Conservation (phyloP, 2,329 filamentous ascomycete species). For the Monascus ruber region DNA sequence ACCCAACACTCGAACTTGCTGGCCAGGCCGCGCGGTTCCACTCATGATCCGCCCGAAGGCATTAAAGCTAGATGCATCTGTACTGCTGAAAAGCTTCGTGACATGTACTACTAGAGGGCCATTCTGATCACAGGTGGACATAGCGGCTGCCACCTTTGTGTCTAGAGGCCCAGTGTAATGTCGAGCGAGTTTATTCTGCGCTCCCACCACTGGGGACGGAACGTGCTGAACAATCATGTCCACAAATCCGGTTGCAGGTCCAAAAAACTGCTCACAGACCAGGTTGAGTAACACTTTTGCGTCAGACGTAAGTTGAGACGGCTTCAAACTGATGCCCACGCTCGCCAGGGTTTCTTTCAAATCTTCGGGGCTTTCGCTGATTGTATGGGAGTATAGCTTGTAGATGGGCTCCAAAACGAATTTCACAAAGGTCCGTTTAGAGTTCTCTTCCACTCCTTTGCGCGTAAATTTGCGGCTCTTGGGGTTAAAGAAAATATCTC, state of each 20-base stretch:
- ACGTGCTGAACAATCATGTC: constrained; percentile 90
- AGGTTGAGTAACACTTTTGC: constrained; percentile 78
- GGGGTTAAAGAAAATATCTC: constrained; percentile 93
- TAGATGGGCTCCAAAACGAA: constrained; percentile 96
- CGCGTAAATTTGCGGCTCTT: constrained; percentile 81
- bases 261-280: constrained; percentile 93
- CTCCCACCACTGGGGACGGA: constrained; percentile 72
- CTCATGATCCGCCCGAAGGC: constrained; percentile 88
- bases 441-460: constrained; percentile 67
- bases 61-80: constrained; percentile 83
- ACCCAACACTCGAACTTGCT: constrained; percentile 79
- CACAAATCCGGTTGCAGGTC: constrained; percentile 76
- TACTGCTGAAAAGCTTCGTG: constrained; percentile 83
- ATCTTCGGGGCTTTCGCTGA: constrained; percentile 79
- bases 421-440: constrained; percentile 80
- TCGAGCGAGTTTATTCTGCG: constrained; percentile 62
- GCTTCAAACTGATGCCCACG: constrained; percentile 78
- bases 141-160: constrained; percentile 65
- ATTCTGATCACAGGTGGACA: constrained; percentile 74
- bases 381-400: constrained; percentile 90
- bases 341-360: constrained; percentile 66
- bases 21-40: constrained; percentile 70
- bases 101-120: constrained; percentile 85
- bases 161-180: constrained; percentile 91
- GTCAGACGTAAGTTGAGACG: constrained; percentile 81